Base-by-base conservation (phyloP, 179 eudicot species). In the Silene noctiflora region DNA sequence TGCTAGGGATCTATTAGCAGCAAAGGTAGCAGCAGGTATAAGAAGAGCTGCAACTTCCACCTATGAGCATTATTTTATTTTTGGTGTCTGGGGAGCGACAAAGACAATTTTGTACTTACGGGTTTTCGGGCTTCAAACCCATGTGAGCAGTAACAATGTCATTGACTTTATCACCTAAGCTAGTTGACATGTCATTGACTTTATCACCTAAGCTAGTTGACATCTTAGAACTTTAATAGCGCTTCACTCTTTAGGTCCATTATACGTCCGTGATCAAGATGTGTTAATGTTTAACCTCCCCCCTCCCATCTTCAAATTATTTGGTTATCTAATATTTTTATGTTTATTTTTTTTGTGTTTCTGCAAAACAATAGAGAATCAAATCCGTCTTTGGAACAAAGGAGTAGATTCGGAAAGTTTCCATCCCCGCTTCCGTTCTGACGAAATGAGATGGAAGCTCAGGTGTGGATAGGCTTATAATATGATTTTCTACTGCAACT, bases 331-430 rank as follows among this genome's bases (percentile, higher is more conserved):
- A 4, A 56, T 62, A 25, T 33, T 33, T 33, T 33, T 33, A 3
- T 75, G 21, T 58, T 68, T 78, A 9, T 2, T 10, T 71, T 6
- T 13, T 61, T 80, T 13, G 39, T 33, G 39, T 12, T 11, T 73
- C n/a, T 71, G 39, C 35, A 42, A 67, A 55, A 19, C 46, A 9
- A 78, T 84, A 95, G 97, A 90, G 33, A 91, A 93, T 79, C 82
- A 63, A 73, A 95, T 95, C 62, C 93, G 97, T 69, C 89, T 93
- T 21, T 95, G 99, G 99, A 95, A 91, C 78, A 95, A 95, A 84
- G 99, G 98, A 72, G 99, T 95, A 62, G 99, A 95, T 84, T 95
- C 97, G 67, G 94, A 88, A 83, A 88, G 97, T 79, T 95, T 95
- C 81, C 91, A 95, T 77, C 99, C 99, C 16, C 85, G 81, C 66